Evolutionary conservation across 805 yeast species (phyloP).

Genomic region (Kodamaea neixiangensis): DNA sequence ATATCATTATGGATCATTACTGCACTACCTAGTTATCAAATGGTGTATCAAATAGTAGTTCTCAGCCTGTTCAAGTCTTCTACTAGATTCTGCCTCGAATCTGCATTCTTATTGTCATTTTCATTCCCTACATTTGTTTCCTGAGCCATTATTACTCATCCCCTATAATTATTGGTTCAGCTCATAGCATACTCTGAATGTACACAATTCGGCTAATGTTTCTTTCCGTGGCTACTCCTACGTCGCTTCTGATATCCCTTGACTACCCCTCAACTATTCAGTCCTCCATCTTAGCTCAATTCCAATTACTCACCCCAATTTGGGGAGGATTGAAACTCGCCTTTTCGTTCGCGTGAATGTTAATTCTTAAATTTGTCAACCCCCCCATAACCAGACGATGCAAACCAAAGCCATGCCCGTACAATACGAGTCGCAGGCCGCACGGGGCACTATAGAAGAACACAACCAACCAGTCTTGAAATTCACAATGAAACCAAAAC

Average conservation of each 20-base stretch:
- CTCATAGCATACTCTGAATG: too few species aligned
- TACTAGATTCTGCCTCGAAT: too few species aligned
- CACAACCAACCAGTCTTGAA: background rate
- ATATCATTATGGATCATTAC: too few species aligned
- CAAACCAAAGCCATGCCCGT: background rate
- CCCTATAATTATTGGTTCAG: too few species aligned
- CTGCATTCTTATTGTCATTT: too few species aligned
- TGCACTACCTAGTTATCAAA: too few species aligned
- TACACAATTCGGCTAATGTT: too few species aligned
- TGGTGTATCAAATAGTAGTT: too few species aligned
- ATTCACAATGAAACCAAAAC: slow-evolving; percentile 13
- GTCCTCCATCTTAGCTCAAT: background rate
- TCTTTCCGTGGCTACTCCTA: background rate
- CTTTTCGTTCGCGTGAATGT: background rate
- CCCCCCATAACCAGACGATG: background rate
- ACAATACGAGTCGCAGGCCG: background rate
- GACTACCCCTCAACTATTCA: background rate
- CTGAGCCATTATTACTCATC: too few species aligned
- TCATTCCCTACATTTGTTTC: too few species aligned
- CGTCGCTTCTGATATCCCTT: background rate
- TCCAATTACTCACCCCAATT: background rate
- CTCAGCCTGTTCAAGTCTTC: too few species aligned
- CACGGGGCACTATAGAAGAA: background rate
- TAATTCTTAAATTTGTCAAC: background rate
- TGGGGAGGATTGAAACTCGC: background rate